phyloP scores from a whole-genome alignment of 768 basidiomycete genomes.

The Leucocoprinus leucothites region DNA sequence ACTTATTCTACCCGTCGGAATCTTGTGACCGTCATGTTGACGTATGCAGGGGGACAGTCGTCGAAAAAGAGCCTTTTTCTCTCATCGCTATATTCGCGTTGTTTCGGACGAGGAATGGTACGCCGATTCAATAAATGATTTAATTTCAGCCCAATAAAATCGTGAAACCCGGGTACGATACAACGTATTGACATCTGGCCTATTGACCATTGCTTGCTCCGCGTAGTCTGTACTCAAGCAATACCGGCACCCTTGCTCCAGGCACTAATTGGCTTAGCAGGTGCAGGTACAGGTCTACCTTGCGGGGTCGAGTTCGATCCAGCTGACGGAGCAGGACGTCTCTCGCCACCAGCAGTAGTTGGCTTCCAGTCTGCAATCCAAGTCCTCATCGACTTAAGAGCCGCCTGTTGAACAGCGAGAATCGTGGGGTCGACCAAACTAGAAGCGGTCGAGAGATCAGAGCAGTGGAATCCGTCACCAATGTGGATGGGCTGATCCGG shows the following conservation, averaged over 20 bases:
- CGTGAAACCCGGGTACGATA: no score
- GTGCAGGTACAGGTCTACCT: neutral
- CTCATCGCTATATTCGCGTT: no score
- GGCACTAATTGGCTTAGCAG: conserved; percentile 13
- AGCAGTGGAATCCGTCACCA: conserved; percentile 66
- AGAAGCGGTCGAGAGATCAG: conserved; percentile 45
- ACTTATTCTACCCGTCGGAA: no score
- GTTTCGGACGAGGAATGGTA: no score
- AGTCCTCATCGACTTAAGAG: conserved; percentile 45
- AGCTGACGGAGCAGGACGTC: conserved; percentile 1
- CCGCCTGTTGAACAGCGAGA: conserved; percentile 49
- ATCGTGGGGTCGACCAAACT: conserved; percentile 50
- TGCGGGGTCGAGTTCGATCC: neutral
- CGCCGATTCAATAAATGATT: no score
- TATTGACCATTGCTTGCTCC: no score
- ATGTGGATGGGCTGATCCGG: conserved; percentile 52
- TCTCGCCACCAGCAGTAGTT: neutral
- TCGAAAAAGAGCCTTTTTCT: no score
- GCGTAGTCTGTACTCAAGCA: no score
- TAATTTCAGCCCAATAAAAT: no score
- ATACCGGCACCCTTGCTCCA: conserved; percentile 11
- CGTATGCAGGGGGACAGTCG: no score
- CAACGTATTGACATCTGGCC: neutral
- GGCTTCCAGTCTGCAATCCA: conserved; percentile 54
- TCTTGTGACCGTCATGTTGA: no score